Evolutionary conservation across 2,329 filamentous ascomycete species (phyloP).

Genomic region (Chrysoporthe austroafricana): DNA sequence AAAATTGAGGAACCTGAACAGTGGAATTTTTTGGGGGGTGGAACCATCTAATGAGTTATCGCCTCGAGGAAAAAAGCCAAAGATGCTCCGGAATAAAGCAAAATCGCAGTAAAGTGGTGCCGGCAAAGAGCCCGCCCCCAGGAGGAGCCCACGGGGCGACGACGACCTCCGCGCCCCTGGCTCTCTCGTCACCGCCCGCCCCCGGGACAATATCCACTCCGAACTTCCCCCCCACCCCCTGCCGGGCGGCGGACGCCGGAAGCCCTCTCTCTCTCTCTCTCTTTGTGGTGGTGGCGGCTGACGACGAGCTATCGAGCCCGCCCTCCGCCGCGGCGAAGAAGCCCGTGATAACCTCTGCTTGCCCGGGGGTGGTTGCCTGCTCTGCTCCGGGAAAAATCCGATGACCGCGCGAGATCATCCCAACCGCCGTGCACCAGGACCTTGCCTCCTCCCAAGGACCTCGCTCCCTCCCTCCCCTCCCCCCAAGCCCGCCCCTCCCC

Average conservation of each 20-base stretch:
- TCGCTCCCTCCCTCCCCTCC: background rate
- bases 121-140: no score
- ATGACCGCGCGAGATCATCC: background rate
- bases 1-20: conserved; percentile 10
- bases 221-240: background rate
- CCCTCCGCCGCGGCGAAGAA: background rate
- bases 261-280: background rate
- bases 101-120: no score
- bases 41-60: conserved; percentile 26
- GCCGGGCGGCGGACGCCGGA: background rate
- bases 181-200: background rate
- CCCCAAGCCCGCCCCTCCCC: background rate
- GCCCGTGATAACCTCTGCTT: background rate
- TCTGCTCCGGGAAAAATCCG: background rate
- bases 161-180: background rate
- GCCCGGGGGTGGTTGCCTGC: no score
- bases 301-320: background rate
- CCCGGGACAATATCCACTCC: background rate
- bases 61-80: conserved; percentile 13
- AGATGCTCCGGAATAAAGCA: background rate
- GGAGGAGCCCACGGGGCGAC: no score
- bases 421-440: background rate
- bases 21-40: conserved; percentile 14
- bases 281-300: background rate
- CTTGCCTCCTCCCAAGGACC: background rate